Percentiles rank a stretch among this genome's conserved stretches.
phyloP scores from a whole-genome alignment of 225 moss, liverwort and hornwort genomes.

The Marchantia paleacea region DNA sequence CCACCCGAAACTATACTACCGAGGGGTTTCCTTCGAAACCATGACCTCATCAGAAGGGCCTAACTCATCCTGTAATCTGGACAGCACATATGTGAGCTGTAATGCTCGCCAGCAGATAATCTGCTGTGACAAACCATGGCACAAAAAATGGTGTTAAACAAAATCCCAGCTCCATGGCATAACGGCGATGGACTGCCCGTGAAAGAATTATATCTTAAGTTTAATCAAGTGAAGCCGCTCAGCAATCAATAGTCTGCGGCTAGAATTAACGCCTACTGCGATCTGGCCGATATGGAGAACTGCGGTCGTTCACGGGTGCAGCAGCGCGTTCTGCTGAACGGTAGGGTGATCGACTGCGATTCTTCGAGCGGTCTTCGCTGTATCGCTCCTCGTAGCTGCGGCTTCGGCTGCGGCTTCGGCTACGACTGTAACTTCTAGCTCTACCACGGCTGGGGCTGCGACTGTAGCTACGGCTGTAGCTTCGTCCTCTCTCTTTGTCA shows the following conservation, averaged over 20 bases:
- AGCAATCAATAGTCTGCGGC: background rate
- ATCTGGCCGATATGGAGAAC: conserved; percentile 27
- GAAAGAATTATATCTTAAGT: conserved; percentile 25
- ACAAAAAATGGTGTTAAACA: conserved; percentile 1
- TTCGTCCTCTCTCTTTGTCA: conserved; percentile 70
- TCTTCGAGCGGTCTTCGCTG: conserved; percentile 61
- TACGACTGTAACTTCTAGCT: conserved; percentile 68
- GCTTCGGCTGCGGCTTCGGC: conserved; percentile 82
- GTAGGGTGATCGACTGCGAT: conserved; percentile 69
- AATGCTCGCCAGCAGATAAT: background rate
- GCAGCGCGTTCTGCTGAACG: conserved; percentile 44
- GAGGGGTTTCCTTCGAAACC: conserved; percentile 1
- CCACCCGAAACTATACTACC: conserved; percentile 19
- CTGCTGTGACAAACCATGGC: conserved; percentile 2
- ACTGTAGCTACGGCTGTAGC: conserved; percentile 83
- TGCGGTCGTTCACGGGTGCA: conserved; percentile 29
- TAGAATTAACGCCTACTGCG: conserved; percentile 28
- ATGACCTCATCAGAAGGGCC: conserved; percentile 4
- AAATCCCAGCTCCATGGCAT: conserved; percentile 17
- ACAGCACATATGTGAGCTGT: conserved; percentile 14
- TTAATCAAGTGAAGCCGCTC: conserved; percentile 11
- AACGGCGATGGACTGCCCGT: conserved; percentile 27
- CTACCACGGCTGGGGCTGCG: conserved; percentile 84
- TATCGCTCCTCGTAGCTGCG: conserved; percentile 70
- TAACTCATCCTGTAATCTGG: conserved; percentile 20